Percentiles rank a stretch among this genome's conserved stretches.
phyloP scores from a whole-genome alignment of 129 eudicot species.

The Deinandra increscens region DNA sequence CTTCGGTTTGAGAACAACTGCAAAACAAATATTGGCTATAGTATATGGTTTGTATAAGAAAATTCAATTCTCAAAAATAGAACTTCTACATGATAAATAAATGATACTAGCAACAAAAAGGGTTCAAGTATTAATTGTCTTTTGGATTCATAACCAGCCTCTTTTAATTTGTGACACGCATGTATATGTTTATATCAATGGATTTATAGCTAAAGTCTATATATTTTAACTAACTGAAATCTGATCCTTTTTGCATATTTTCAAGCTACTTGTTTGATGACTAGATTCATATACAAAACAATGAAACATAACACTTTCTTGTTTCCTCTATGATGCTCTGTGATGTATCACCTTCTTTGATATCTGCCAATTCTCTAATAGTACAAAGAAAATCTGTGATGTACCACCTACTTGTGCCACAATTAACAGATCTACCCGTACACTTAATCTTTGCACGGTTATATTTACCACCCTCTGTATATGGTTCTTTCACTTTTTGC shows the following conservation, averaged over 20 bases:
- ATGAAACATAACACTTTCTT: no score
- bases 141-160: background rate
- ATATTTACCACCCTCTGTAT: background rate
- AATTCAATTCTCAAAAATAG: background rate
- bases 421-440: background rate
- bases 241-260: no score
- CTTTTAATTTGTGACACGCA: background rate
- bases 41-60: background rate
- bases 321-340: background rate
- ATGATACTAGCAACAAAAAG: background rate
- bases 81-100: background rate
- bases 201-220: background rate
- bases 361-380: background rate
- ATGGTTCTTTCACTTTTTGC: background rate
- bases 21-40: background rate
- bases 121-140: background rate
- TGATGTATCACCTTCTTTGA: background rate
- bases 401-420: constrained; percentile 7
- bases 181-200: background rate
- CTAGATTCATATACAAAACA: no score
- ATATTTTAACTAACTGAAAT: background rate
- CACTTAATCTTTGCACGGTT: background rate
- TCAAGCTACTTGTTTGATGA: no score
- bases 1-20: background rate
- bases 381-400: background rate